phyloP scores from a whole-genome alignment of 306 rosid genomes.

The Malus sieversii region DNA sequence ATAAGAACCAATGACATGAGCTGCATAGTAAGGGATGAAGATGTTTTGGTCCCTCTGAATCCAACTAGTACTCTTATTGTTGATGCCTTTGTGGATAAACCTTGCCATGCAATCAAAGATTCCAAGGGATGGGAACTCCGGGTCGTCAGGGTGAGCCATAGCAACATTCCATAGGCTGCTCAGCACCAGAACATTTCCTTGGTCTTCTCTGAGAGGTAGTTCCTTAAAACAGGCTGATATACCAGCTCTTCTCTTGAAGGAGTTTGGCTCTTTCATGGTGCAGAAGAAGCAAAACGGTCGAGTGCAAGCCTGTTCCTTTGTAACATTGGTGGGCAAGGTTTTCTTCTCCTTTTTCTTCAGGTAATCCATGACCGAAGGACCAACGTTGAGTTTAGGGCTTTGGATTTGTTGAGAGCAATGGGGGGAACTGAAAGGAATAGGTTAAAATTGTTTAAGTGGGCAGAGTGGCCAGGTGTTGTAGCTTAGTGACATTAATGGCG shows the following conservation, averaged over 20 bases:
- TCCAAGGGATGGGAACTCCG: constrained; percentile 66
- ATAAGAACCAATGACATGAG: constrained; percentile 79
- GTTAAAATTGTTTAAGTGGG: neutral
- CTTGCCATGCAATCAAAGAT: constrained; percentile 70
- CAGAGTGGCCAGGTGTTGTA: constrained; percentile 1
- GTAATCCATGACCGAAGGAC: constrained; percentile 26
- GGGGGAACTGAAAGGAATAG: neutral
- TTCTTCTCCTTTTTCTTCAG: constrained; percentile 22
- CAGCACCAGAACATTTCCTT: constrained; percentile 40
- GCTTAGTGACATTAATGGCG: constrained; percentile 27
- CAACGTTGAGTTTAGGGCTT: neutral
- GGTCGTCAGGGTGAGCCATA: constrained; percentile 65
- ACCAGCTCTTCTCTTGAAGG: constrained; percentile 27
- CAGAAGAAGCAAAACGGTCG: constrained; percentile 62
- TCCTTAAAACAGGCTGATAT: constrained; percentile 36
- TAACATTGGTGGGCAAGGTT: constrained; percentile 1
- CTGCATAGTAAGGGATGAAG: constrained; percentile 77
- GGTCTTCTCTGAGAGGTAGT: constrained; percentile 35
- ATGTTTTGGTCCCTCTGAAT: constrained; percentile 54
- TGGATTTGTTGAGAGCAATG: neutral
- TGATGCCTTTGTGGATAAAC: constrained; percentile 42
- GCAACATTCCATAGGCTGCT: constrained; percentile 65
- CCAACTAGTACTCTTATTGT: constrained; percentile 32
- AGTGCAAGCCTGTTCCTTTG: constrained; percentile 20
- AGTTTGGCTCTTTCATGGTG: constrained; percentile 45